Conservation (phyloP, 176 grass and related monocot species). For the Triticum aestivum region IWGSC_CS_RefSeq_v2.1 NC_057800.1:379810445-379810944, state of each 20-base stretch:
- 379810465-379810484: too few species aligned
- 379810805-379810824: background rate
- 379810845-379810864: background rate
- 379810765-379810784: background rate
- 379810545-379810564: background rate
- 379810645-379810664: background rate
- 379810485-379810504: too few species aligned
- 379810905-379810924: conserved; percentile 54
- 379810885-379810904: conserved; percentile 36
- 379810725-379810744: background rate
- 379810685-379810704: background rate
- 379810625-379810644: background rate
- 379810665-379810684: background rate
- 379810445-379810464: too few species aligned
- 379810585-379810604: background rate
- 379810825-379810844: background rate
- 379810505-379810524: too few species aligned
- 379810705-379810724: conserved; percentile 1
- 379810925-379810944: conserved; percentile 60
- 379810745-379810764: background rate
- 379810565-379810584: background rate
- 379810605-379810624: background rate
- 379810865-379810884: background rate
- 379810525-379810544: too few species aligned
- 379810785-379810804: conserved; percentile 6